Base-by-base conservation (phyloP, 306 rosid species). In the Begonia fuchsioides region DNA sequence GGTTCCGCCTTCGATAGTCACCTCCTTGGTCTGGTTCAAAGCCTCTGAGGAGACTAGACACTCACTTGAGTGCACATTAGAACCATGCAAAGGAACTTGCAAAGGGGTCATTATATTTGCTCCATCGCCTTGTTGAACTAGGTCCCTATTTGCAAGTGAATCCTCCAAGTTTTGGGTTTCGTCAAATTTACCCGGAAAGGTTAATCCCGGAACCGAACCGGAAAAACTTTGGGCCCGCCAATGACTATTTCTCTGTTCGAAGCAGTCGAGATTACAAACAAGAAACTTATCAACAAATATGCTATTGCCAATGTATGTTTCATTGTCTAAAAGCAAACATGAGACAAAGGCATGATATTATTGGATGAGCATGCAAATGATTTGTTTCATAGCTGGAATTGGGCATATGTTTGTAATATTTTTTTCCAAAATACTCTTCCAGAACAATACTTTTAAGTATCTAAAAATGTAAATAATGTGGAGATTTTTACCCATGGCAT, bases 161-260 rank as follows among this genome's bases (percentile, higher is more conserved):
- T 81, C 95, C 16, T 78, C 60, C 15, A 65, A 69, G 52, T 58
- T 79, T 39, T 68, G 94, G 50, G 74, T 58, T 51, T 92, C 98
- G 12, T 92, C 98, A 50, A 77, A 66, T 69, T 85, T 92, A 49
- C 81, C 94, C 15, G 94, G 74, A 72, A 77, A 79, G 8, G 81
- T 68, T 49, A 81, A 65, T 32, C 62, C 79, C 1, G 77, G 64
- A 59, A 77, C 94, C 20, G 79, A 62, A 53, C 82, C 81, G 38
- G 58, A 74, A 26, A 77, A 77, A 76, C 58, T 73, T 64, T 75
- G 98, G 55, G 76, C 87, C 26, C 94, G 96, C 98, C 98, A 92
- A 64, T 92, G 96, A 63, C 93, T 92, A 40, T 85, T 92, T 68
- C 98, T 82, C 98, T 92, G 93, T 57, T 63, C 49, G 46, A 67